Evolutionary conservation across 1,139 yeast species (phyloP).

Genomic region (Geotrichum klebahnii): DNA sequence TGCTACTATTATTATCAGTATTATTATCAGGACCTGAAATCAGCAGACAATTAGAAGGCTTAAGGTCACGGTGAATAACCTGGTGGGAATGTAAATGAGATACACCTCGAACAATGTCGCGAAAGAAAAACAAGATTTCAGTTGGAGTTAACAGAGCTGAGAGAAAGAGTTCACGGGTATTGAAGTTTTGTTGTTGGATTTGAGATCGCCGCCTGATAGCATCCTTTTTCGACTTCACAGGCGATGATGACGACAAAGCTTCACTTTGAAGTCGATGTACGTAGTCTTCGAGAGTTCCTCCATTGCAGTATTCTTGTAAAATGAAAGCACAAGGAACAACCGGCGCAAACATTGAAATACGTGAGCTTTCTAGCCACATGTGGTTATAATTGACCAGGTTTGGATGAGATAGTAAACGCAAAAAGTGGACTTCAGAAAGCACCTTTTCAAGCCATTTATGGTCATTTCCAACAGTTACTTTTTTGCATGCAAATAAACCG

Average conservation of each 20-base stretch:
- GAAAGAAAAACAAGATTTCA: conserved; percentile 62
- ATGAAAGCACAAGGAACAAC: conserved; percentile 77
- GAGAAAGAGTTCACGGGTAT: conserved; percentile 13
- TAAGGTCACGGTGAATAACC: conserved; percentile 78
- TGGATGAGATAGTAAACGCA: conserved; percentile 49
- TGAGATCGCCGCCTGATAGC: conserved; percentile 25
- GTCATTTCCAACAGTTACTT: conserved; percentile 78
- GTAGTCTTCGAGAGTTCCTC: conserved; percentile 77
- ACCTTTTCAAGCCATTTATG: conserved; percentile 64
- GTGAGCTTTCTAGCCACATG: conserved; percentile 83
- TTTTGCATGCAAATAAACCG: conserved; percentile 78
- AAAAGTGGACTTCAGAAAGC: conserved; percentile 68
- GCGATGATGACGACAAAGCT: neutral
- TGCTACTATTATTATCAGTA: conserved; percentile 29
- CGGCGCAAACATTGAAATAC: conserved; percentile 54
- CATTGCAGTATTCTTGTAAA: conserved; percentile 80
- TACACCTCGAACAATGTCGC: conserved; percentile 67
- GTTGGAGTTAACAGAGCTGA: conserved; percentile 40
- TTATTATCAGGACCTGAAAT: conserved; percentile 33
- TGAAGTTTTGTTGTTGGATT: neutral
- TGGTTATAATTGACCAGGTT: conserved; percentile 82
- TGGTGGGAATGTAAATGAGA: conserved; percentile 67
- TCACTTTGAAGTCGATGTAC: conserved; percentile 33
- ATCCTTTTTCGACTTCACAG: conserved; percentile 17
- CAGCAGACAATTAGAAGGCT: conserved; percentile 80